phyloP scores from a whole-genome alignment of 2,329 filamentous ascomycete genomes.

The Nemania diffusa region DNA sequence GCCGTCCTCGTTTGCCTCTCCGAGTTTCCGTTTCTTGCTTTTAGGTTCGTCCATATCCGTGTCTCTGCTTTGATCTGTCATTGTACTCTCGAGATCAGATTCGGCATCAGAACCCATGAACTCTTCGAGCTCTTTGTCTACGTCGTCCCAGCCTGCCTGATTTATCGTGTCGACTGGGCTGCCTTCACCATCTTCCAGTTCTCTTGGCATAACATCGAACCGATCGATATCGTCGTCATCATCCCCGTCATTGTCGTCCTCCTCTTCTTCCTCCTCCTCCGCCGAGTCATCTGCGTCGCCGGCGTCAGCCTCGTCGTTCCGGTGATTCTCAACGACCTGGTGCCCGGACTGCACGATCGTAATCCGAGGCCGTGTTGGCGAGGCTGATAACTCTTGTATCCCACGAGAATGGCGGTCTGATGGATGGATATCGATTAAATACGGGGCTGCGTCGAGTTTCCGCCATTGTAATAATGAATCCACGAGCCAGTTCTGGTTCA shows the following conservation, averaged over 20 bases:
- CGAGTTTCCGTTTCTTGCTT: slow-evolving; percentile 45
- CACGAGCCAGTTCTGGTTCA: slow-evolving; percentile 88
- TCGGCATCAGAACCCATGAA: slow-evolving; percentile 67
- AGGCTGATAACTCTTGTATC: slow-evolving; percentile 47
- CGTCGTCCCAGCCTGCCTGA: slow-evolving; percentile 51
- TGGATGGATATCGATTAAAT: slow-evolving; percentile 79
- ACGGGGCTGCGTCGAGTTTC: slow-evolving; percentile 80
- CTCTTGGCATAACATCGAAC: slow-evolving; percentile 61
- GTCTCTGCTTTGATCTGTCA: slow-evolving; percentile 46
- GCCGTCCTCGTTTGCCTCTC: slow-evolving; percentile 42
- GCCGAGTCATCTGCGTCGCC: slow-evolving; percentile 56
- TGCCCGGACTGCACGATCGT: slow-evolving; percentile 50
- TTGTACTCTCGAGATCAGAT: slow-evolving; percentile 55
- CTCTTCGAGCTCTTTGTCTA: slow-evolving; percentile 72
- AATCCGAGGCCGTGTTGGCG: slow-evolving; percentile 58
- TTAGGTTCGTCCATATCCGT: slow-evolving; percentile 51
- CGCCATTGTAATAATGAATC: slow-evolving; percentile 88
- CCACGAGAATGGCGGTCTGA: slow-evolving; percentile 64
- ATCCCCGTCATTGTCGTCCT: slow-evolving; percentile 50
- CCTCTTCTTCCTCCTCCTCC: slow-evolving; percentile 51
- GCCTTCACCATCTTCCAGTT: slow-evolving; percentile 56
- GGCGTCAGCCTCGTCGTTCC: slow-evolving; percentile 55
- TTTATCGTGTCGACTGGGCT: slow-evolving; percentile 49
- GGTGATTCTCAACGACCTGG: slow-evolving; percentile 39
- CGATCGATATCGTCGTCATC: slow-evolving; percentile 54